Percentiles rank a stretch among this genome's conserved stretches.
These are phyloP conservation scores for Sequoiadendron giganteum DNA, from an alignment of 75 land plant species.

Conservation along the genomic window DNA sequence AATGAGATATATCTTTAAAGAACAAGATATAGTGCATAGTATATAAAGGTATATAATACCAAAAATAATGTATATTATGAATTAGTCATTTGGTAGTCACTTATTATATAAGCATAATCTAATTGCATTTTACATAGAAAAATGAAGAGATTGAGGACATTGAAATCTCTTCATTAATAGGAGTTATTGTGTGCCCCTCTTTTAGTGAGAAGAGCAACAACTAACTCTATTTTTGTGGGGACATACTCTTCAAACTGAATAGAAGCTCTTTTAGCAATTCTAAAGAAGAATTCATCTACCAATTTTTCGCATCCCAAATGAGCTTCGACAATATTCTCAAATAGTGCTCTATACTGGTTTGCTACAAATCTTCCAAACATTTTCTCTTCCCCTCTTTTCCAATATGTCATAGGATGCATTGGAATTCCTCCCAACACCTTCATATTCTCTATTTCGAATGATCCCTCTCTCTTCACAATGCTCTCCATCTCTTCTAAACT, in stretches of 20 bases:
- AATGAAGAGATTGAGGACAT: too few species aligned
- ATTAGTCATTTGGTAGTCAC: too few species aligned
- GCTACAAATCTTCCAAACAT: background rate
- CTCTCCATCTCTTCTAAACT: slow-evolving; percentile 37
- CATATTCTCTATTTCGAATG: slow-evolving; percentile 31
- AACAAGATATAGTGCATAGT: too few species aligned
- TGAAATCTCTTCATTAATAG: too few species aligned
- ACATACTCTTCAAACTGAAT: background rate
- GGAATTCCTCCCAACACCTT: background rate
- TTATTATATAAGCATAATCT: too few species aligned
- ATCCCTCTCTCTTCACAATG: slow-evolving; percentile 38
- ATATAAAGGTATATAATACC: too few species aligned
- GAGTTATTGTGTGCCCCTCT: background rate
- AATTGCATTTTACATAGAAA: too few species aligned
- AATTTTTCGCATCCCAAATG: background rate
- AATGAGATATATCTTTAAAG: too few species aligned
- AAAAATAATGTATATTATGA: too few species aligned
- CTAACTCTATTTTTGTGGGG: background rate
- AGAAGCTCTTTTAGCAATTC: background rate
- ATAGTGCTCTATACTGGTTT: background rate
- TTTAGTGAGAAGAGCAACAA: background rate
- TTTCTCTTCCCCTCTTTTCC: background rate
- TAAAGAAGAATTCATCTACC: background rate
- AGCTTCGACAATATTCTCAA: background rate
- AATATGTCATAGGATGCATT: background rate